Percentiles rank a stretch among this genome's conserved stretches.
These are phyloP conservation scores for Ganoderma multipileum DNA, from an alignment of 1,284 basidiomycete species.

Conservation along the genomic window DNA sequence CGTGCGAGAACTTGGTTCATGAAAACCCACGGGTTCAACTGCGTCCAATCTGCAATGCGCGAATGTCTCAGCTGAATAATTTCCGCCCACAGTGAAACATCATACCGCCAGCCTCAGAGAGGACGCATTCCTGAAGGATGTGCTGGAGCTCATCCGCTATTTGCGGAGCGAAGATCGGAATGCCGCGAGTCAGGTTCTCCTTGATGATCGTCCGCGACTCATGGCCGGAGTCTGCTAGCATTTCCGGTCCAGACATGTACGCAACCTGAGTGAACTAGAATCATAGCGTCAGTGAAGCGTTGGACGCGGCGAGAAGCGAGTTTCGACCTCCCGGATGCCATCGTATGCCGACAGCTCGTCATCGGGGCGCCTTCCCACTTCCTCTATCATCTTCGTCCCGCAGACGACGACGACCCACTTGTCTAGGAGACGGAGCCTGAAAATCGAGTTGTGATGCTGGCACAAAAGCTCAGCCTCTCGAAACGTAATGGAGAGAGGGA, in stretches of 20 bases:
- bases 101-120: neutral
- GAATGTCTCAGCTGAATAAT: neutral
- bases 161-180: neutral
- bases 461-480: neutral
- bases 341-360: constrained; percentile 41
- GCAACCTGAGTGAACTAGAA: constrained; percentile 16
- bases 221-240: neutral
- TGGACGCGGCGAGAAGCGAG: constrained; percentile 17
- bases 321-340: constrained; percentile 16
- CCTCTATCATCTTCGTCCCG: constrained; percentile 42
- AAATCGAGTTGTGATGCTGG: constrained; percentile 36
- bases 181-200: neutral
- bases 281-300: constrained; percentile 25
- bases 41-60: neutral
- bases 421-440: constrained; percentile 41
- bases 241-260: neutral
- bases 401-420: constrained; percentile 43
- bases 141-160: neutral
- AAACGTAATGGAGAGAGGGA: neutral
- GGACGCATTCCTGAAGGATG: neutral
- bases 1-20: neutral
- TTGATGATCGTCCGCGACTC: constrained; percentile 26
- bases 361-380: constrained; percentile 43
- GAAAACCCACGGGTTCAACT: neutral
- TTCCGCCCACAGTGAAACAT: constrained; percentile 1